Evolutionary conservation across 2,329 filamentous ascomycete species (phyloP), one percentile per base, ranked within the genome.

Genomic region (Aspergillus thermomutatus): DNA sequence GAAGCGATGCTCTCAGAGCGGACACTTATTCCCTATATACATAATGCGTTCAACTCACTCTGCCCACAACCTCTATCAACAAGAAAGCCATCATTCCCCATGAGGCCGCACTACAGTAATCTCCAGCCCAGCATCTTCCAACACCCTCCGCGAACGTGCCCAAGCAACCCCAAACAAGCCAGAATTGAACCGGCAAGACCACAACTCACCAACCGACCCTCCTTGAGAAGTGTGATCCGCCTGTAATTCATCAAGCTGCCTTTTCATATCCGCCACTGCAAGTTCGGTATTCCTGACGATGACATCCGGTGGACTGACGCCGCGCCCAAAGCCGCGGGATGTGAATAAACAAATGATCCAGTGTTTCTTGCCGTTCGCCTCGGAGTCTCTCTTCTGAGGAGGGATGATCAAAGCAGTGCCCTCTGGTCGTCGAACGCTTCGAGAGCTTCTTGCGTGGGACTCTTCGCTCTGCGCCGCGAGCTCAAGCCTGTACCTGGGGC

Each of bases 331-430:
- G 2, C 70, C 69, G 2, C 69, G 65, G 2, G 81, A 84, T 0
- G 83, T 87, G 60, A 86, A 86, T 0, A 87, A 68, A 60, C 84
- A 87, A 0, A 81, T 79, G 26, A 87, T 77, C 77, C 81, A 87
- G 54, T 84, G 81, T 11, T 69, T 68, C 23, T 68, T 72, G 19
- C 4, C 40, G 3, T 43, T 53, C 17, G n/a, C 52, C 23, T 53
- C 47, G 40, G 69, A 68, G 34, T 77, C 72, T 4, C 58, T 62
- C 19, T 77, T 65, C 34, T 77, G 75, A 0, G 83, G 82, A 3
- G 80, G 76, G 26, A 86, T 85, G 2, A 87, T 69, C 0, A 83
- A 72, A 2, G 80, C 75, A 0, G 79, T 83, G 1, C 82, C 82
- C 10, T 74, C 67, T 1, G 73, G 74, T 3, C 64, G 34, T n/a